Base-by-base conservation (phyloP, 345 rosid species). In the Populus alba region DNA sequence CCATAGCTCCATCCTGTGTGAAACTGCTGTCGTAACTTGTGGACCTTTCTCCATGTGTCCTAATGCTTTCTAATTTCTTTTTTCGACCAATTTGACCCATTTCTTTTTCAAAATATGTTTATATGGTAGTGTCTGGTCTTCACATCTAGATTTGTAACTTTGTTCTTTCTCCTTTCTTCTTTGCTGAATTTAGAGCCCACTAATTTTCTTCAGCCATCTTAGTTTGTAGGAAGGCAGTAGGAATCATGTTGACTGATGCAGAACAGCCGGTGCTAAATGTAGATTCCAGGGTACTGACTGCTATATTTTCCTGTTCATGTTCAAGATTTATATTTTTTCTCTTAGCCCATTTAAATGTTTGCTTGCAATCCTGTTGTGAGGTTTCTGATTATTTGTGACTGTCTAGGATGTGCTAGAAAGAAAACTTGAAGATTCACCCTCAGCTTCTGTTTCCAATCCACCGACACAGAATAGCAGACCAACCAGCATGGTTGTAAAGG, bases 401-500 rank as follows among this genome's bases (percentile, higher is more conserved):
- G 43, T 57, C 51, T 39, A 79, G 87, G 72, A 71, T 68, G 0
- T 75, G 78, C 35, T 67, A 12, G 78, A 78, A 77, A 75, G 65
- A 3, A 76, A 82, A 66, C 57, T 59, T 11, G 76, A 86, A 76
- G 85, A 69, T 73, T 63, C 81, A 29, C 65, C 81, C 53, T 22
- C 37, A 29, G 66, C 71, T 57, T 79, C 83, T 27, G n/a, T 61
- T 8, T 74, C 81, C 13, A 38, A 39, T 70, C 72, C 88, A 25
- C 78, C 84, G 4, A 31, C 39, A 39, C 84, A 75, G 37, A 82
- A 33, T 76, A 77, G 87, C 81, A 84, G 87, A 78, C 90, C 88
- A 12, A 89, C 55, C 71, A 87, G 91, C 81, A 82, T 89, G 90
- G 84, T 87, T 29, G 63, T 89, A 10, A 82, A 85, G 90, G 88